Conservation (phyloP, 371 early-diverging fungal genomes). For the Rhizomucor miehei region DNA sequence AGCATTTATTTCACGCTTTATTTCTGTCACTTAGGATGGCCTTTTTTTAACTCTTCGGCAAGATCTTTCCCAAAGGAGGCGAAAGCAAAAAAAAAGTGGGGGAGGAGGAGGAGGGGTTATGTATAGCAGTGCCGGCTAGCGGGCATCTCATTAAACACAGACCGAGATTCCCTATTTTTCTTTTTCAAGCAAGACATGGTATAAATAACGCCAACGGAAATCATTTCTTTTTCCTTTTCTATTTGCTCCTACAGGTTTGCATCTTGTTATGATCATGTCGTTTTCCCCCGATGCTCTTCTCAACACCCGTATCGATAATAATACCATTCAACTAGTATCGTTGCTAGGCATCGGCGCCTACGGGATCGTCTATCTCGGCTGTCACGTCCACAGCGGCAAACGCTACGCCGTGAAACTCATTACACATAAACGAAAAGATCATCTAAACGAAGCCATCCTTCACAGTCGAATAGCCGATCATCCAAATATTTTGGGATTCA, state of each 20-base stretch:
- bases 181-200: too few species aligned
- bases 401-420: slow-evolving; percentile 66
- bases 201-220: not conserved
- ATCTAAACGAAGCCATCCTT: not conserved
- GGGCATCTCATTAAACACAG: too few species aligned
- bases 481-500: slow-evolving; percentile 65
- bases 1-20: too few species aligned
- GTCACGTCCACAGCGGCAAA: slow-evolving; percentile 31
- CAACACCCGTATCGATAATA: slow-evolving; percentile 30
- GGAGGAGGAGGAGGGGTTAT: too few species aligned
- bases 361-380: slow-evolving; percentile 64
- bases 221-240: slow-evolving; percentile 1
- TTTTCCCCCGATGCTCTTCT: slow-evolving; percentile 17
- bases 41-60: too few species aligned
- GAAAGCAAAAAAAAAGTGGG: too few species aligned
- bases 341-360: slow-evolving; percentile 71
- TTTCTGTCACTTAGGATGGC: too few species aligned
- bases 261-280: too few species aligned
- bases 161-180: too few species aligned
- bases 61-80: too few species aligned
- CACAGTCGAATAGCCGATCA: slow-evolving; percentile 51
- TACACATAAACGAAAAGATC: slow-evolving; percentile 14
- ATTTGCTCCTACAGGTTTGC: too few species aligned
- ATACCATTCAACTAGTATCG: slow-evolving; percentile 33
- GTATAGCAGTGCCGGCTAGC: too few species aligned